Base-by-base conservation (phyloP, 1,284 basidiomycete genomes). In the Rhizopogon hawkerae region DNA sequence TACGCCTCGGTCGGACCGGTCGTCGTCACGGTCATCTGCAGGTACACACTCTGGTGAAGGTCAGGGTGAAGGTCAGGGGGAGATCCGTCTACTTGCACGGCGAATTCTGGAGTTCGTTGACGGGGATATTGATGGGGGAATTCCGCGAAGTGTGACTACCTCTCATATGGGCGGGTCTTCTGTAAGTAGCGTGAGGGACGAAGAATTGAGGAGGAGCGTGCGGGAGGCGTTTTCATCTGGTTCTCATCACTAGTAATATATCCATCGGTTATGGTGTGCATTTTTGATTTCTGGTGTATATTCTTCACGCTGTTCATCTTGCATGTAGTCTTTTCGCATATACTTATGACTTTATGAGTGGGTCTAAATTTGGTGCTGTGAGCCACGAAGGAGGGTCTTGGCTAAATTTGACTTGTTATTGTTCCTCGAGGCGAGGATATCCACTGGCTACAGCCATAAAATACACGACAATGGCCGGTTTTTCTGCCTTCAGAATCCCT, bases 61-160 rank as follows among this genome's bases (percentile, higher is more conserved):
- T 7, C 85, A 87, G 54, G 83, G 85, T 45, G 29, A 31, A 31
- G 29, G 29, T 4, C 29, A 31, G 7, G 41, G 41, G 11, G 91
- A 96, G 71, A 96, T 97, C 56, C 85, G 90, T 56, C 72, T 85
- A 38, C 77, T 96, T 45, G 85, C 88, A 13, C 75, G 85, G 48
- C 80, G 90, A 57, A 95, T 95, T 52, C 68, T 94, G 51, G 90
- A 92, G 57, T 80, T 92, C 57, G 83, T 89, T 8, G 90, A 92
- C 38, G 78, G 77, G 18, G 86, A 88, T 1, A 31, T 61, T 38
- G 85, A 85, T 33, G 74, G 73, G 3, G 66, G 76, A 34, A 67
- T 77, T 48, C 74, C 81, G 3, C 76, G 79, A 24, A 85, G 83
- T 58, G 72, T 77, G 18, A 67, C 77, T 9, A 77, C 73, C 7